phyloP scores from a whole-genome alignment of 2,329 filamentous ascomycete genomes.

The Spiromastix sp. region DNA sequence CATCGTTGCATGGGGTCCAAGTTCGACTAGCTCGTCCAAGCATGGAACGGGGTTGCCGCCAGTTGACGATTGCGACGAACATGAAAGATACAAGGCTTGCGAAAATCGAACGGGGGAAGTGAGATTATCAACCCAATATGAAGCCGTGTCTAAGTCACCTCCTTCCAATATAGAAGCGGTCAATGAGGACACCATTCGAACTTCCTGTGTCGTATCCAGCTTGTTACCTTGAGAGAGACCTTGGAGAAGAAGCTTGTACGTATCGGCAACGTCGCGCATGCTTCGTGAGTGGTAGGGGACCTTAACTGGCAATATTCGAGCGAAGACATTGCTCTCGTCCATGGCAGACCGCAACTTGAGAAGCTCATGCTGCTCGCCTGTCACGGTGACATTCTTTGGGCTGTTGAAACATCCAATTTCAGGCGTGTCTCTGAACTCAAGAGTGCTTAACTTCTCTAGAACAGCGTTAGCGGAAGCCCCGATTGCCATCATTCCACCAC shows the following conservation, averaged over 20 bases:
- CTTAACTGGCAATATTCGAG: conserved; percentile 3
- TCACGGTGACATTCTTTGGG: conserved; percentile 4
- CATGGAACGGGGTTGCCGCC: no score
- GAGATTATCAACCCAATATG: conserved; percentile 1
- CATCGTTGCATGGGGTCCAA: conserved; percentile 21
- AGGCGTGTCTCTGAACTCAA: conserved; percentile 6
- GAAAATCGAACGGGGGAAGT: conserved; percentile 1
- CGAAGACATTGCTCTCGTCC: conserved; percentile 6
- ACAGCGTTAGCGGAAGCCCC: conserved; percentile 1
- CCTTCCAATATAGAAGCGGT: conserved; percentile 14
- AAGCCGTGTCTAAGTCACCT: no score
- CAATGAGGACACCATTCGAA: conserved; percentile 5
- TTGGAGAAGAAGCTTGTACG: conserved; percentile 5
- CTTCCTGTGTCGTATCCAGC: background rate
- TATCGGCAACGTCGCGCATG: conserved; percentile 3
- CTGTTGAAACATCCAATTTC: conserved; percentile 6
- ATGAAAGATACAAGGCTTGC: no score
- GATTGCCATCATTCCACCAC: conserved; percentile 3
- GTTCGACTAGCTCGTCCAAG: no score
- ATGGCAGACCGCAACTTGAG: conserved; percentile 4
- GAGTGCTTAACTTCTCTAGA: background rate
- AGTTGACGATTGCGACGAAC: no score
- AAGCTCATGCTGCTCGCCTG: conserved; percentile 1
- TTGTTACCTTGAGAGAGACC: no score
- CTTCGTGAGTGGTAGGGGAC: conserved; percentile 6